Evolutionary conservation across 129 eudicot genomes (phyloP).

Genomic region (Flaveria brownii): DNA sequence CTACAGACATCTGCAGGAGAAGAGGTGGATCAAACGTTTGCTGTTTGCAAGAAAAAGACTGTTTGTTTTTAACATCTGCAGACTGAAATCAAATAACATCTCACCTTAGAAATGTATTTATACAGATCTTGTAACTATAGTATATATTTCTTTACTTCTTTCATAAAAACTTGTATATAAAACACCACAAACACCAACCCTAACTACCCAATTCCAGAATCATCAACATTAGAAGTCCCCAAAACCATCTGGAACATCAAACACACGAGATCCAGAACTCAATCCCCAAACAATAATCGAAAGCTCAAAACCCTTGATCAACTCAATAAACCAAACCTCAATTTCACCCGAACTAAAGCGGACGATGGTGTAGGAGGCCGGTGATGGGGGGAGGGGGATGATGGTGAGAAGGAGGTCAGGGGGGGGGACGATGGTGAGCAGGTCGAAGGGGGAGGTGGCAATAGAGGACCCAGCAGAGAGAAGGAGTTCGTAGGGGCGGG

Average conservation of each 20-base stretch:
- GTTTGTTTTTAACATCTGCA: no score
- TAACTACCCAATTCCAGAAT: constrained; percentile 67
- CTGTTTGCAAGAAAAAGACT: no score
- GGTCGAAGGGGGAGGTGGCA: no score
- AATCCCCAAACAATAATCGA: constrained; percentile 24
- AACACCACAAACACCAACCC: constrained; percentile 22
- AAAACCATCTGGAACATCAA: constrained; percentile 41
- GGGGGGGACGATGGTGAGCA: no score
- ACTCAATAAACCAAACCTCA: background rate
- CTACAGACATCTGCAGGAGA: no score
- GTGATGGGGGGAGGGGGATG: no score
- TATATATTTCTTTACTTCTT: constrained; percentile 7
- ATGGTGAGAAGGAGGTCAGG: no score
- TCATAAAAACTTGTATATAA: background rate
- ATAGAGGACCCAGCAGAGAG: no score
- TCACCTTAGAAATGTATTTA: constrained; percentile 44
- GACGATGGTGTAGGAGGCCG: no score
- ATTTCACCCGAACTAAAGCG: background rate
- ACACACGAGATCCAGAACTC: constrained; percentile 47
- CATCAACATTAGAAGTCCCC: constrained; percentile 45
- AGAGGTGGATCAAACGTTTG: no score
- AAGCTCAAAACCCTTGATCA: background rate
- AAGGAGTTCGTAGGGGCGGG: no score
- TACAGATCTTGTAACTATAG: constrained; percentile 40
- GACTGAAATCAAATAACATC: constrained; percentile 49